phyloP scores from a whole-genome alignment of 495 filamentous ascomycete species.

The Schizothecium vesticola region DNA sequence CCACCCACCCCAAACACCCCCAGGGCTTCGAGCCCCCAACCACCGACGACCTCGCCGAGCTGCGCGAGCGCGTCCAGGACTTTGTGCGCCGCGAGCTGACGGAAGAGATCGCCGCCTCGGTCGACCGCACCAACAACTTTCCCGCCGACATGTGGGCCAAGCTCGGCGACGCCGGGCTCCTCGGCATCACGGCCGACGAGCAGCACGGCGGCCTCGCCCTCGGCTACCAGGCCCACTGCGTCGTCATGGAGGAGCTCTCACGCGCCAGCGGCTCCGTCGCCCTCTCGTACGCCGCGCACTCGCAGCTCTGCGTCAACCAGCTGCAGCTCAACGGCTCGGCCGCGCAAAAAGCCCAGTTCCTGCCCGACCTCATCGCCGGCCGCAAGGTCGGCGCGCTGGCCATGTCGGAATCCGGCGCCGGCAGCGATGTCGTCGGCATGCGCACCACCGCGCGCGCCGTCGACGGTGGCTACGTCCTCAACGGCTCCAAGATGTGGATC shows the following conservation, averaged over 20 bases:
- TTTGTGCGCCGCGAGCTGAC: slow-evolving; percentile 84
- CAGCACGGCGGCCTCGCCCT: slow-evolving; percentile 85
- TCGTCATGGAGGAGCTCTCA: slow-evolving; percentile 86
- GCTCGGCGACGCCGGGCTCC: slow-evolving; percentile 82
- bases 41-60: slow-evolving; percentile 68
- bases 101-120: slow-evolving; percentile 71
- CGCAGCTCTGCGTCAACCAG: slow-evolving; percentile 95
- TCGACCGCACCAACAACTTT: slow-evolving; percentile 84
- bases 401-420: slow-evolving; percentile 90
- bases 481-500: slow-evolving; percentile 99
- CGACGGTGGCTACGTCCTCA: slow-evolving; percentile 80
- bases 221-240: slow-evolving; percentile 96
- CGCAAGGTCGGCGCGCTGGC: slow-evolving; percentile 83
- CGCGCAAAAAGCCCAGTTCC: slow-evolving; percentile 71
- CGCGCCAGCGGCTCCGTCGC: slow-evolving; percentile 73
- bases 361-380: slow-evolving; percentile 79
- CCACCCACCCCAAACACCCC: slow-evolving; percentile 73
- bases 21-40: slow-evolving; percentile 73
- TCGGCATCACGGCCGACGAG: slow-evolving; percentile 92
- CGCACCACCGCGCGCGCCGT: slow-evolving; percentile 72
- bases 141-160: slow-evolving; percentile 90
- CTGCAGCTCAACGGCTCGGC: slow-evolving; percentile 80
- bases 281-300: slow-evolving; percentile 90
- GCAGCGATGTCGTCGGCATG: slow-evolving; percentile 95
- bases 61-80: slow-evolving; percentile 87